Evolutionary conservation across 768 basidiomycete species (phyloP).

Genomic region (Podaxis sp.): DNA sequence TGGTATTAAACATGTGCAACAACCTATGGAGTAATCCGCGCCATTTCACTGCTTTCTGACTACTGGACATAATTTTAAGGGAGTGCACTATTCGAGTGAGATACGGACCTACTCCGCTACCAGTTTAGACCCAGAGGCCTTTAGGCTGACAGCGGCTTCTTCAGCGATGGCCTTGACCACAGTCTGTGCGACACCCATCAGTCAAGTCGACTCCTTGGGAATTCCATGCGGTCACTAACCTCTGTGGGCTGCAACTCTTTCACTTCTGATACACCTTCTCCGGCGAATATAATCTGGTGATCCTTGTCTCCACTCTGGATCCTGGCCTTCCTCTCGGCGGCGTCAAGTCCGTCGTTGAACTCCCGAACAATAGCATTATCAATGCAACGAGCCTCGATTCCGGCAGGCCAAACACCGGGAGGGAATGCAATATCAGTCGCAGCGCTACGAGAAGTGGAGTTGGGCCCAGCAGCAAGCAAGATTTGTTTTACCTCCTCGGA

Average conservation of each 20-base stretch:
- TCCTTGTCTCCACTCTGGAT: neutral
- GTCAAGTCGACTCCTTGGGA: neutral
- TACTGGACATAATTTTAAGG: neutral
- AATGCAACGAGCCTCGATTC: constrained; percentile 42
- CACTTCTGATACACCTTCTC: neutral
- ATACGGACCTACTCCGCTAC: neutral
- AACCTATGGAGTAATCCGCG: too few species aligned
- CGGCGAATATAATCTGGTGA: neutral
- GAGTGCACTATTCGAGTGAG: neutral
- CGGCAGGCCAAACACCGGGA: constrained; percentile 37
- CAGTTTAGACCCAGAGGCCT: neutral
- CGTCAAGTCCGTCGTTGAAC: constrained; percentile 6
- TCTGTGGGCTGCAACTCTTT: neutral
- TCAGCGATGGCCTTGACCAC: neutral
- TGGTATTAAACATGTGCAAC: too few species aligned
- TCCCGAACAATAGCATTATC: constrained; percentile 31
- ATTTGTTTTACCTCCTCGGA: constrained; percentile 19
- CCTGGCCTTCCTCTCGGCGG: neutral
- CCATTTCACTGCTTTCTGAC: too few species aligned
- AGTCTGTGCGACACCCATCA: neutral
- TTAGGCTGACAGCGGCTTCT: neutral
- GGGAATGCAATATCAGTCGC: constrained; percentile 40
- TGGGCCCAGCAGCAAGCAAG: constrained; percentile 19
- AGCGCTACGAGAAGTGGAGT: constrained; percentile 34
- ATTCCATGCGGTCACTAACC: neutral